phyloP scores from a whole-genome alignment of 768 basidiomycete genomes.

The Pholiota conissans region DNA sequence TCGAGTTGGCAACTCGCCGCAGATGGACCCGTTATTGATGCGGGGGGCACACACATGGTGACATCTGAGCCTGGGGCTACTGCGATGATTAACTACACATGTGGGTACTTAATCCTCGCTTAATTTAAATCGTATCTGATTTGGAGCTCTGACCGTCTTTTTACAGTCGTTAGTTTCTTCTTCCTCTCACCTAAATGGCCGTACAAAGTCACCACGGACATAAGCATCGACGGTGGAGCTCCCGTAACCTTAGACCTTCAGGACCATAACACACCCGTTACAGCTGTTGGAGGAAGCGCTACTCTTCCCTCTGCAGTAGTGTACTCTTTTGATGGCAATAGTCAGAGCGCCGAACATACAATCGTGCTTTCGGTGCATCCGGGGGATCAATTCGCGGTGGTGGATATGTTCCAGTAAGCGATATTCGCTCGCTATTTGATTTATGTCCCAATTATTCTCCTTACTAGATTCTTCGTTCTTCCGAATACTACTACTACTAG shows the following conservation, averaged over 20 bases:
- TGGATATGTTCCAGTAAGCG: slow-evolving; percentile 15
- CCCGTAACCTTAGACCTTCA: slow-evolving; percentile 28
- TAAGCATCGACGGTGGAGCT: not conserved
- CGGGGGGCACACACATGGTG: not conserved
- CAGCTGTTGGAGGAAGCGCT: not conserved
- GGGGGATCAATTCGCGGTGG: slow-evolving; percentile 2
- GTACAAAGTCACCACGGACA: not conserved
- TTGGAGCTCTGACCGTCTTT: too few species aligned
- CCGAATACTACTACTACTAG: too few species aligned
- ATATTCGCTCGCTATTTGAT: too few species aligned
- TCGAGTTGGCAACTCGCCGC: not conserved
- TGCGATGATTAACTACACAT: not conserved
- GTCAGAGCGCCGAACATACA: slow-evolving; percentile 9
- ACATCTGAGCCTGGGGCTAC: not conserved
- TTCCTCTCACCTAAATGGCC: not conserved
- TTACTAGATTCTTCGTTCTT: too few species aligned
- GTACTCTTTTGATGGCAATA: not conserved
- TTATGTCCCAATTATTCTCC: too few species aligned
- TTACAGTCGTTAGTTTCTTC: not conserved
- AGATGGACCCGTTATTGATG: not conserved
- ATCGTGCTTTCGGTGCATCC: slow-evolving; percentile 5
- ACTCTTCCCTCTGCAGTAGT: slow-evolving; percentile 6
- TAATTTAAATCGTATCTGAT: too few species aligned
- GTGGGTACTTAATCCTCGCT: too few species aligned
- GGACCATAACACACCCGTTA: slow-evolving; percentile 5